Conservation (phyloP, 2,329 filamentous ascomycete species). For the Didymella exigua region DNA sequence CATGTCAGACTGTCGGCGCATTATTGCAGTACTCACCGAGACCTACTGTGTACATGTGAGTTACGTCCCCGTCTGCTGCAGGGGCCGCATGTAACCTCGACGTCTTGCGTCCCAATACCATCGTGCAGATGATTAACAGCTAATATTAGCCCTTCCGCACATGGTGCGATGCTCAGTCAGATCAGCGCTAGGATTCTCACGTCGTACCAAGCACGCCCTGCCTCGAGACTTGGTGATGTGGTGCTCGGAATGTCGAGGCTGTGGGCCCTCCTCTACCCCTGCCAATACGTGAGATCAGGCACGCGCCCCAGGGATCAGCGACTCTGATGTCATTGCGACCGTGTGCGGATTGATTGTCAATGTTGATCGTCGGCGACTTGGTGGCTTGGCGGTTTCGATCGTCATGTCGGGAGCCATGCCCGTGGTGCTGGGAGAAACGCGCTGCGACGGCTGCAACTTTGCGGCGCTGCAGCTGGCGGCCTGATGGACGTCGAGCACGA, state of each 20-base stretch:
- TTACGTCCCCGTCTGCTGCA: constrained; percentile 1
- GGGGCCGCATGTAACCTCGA: constrained; percentile 11
- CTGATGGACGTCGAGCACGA: not conserved
- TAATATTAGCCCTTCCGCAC: constrained; percentile 12
- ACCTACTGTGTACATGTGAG: too few species aligned
- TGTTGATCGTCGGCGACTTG: constrained; percentile 11
- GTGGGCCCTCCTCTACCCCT: constrained; percentile 4
- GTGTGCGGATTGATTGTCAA: not conserved
- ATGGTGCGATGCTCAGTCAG: not conserved
- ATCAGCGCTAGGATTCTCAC: constrained; percentile 10
- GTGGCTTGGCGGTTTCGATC: not conserved
- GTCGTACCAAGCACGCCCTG: constrained; percentile 15
- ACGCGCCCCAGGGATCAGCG: constrained; percentile 1
- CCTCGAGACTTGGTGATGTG: not conserved
- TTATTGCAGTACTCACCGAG: not conserved
- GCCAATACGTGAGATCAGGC: constrained; percentile 2
- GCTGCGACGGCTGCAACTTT: not conserved
- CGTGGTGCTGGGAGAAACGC: constrained; percentile 6
- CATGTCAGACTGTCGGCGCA: not conserved
- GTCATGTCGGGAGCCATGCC: not conserved
- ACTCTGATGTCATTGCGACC: constrained; percentile 6
- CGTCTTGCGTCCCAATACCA: constrained; percentile 2
- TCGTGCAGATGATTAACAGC: constrained; percentile 4
- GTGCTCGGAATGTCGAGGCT: not conserved
- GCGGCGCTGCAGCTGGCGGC: not conserved